Evolutionary conservation across 768 basidiomycete genomes (phyloP), one percentile per base, ranked within the genome.

Genomic region (Megacollybia marginata): DNA sequence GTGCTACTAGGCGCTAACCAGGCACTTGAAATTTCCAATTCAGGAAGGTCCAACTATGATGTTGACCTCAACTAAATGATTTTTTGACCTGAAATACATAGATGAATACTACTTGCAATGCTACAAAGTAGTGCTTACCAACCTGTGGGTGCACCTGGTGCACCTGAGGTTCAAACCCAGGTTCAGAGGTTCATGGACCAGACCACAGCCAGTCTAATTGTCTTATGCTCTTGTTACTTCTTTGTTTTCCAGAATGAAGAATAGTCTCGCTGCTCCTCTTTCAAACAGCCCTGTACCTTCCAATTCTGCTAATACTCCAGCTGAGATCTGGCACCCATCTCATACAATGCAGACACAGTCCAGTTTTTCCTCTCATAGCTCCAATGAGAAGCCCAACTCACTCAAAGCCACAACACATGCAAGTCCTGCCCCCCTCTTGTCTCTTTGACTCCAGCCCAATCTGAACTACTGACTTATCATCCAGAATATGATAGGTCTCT

Each of bases 181-280:
- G n/a, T n/a, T n/a, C n/a, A n/a, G n/a, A n/a, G n/a, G n/a, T n/a
- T n/a, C n/a, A n/a, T n/a, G n/a, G n/a, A n/a, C n/a, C n/a, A n/a
- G n/a, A n/a, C n/a, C n/a, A n/a, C n/a, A n/a, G n/a, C n/a, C n/a
- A n/a, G n/a, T n/a, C n/a, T n/a, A n/a, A n/a, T n/a, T n/a, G 8
- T 91, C 88, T 13, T 91, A 90, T 62, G 83, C 88, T 6, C 72
- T 92, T 48, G 85, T 92, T 51, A 82, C 88, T 0, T 88, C 86
- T 18, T 70, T 93, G 23, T 76, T 92, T 49, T 88, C 83, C 32
- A 80, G 83, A 54, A 79, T 93, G 73, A 90, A 85, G 71, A 91
- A 77, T 58, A 84, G 86, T 6, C 75, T 92, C 16, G 73, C 86
- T 33, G 76, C 79, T 0, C 85, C 88, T 20, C 65, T 86, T 32